Percentiles rank a stretch among this genome's conserved stretches.
Evolutionary conservation across 768 basidiomycete species (phyloP).

Genomic region (Pholiota molesta): DNA sequence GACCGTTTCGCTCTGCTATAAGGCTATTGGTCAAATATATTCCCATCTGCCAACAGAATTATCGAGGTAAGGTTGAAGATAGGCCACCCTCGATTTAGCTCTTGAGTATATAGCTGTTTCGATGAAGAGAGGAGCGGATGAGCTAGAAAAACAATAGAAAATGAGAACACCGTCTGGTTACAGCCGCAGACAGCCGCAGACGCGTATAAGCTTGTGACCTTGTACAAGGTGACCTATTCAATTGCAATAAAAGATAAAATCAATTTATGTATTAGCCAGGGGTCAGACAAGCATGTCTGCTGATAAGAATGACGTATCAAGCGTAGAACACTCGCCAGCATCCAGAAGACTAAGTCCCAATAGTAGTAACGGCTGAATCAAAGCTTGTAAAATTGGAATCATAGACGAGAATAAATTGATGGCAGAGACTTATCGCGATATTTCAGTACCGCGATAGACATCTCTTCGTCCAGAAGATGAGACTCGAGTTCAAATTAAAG

Average conservation of each 20-base stretch:
- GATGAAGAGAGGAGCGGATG: neutral
- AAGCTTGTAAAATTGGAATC: neutral
- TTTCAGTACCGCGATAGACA: neutral
- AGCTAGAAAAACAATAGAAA: neutral
- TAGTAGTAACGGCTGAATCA: neutral
- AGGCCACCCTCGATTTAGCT: no score
- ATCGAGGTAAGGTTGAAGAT: neutral
- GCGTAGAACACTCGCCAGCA: neutral
- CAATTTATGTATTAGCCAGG: no score
- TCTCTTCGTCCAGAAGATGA: neutral
- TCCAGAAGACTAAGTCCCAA: neutral
- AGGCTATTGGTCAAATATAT: neutral
- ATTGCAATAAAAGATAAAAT: no score
- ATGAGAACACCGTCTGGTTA: neutral
- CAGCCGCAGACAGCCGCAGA: neutral
- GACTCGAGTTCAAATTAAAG: neutral
- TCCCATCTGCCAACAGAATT: neutral
- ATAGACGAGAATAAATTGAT: neutral
- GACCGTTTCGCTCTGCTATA: neutral
- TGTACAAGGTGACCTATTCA: no score
- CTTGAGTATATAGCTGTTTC: neutral
- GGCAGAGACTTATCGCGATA: neutral
- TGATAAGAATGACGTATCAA: neutral
- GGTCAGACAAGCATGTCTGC: neutral
- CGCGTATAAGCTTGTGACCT: neutral